Conservation (phyloP, 2,329 filamentous ascomycete genomes). For the Talaromyces sp. region DNA sequence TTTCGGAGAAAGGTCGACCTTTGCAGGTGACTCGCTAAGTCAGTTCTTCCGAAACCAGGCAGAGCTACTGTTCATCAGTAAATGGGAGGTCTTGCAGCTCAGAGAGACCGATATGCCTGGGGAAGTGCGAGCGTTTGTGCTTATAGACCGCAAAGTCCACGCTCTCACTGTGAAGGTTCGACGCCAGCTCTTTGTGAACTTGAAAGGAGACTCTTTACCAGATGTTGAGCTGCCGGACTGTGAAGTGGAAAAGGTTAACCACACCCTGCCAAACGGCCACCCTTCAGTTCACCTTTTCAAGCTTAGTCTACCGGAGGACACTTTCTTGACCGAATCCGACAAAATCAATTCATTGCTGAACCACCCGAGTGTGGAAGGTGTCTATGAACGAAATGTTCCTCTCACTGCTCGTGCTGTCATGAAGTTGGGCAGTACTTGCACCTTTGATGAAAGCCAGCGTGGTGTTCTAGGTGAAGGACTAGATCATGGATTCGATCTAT, state of each 20-base stretch:
- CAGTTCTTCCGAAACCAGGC: slow-evolving; percentile 86
- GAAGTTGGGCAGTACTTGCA: slow-evolving; percentile 84
- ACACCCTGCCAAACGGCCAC: slow-evolving; percentile 91
- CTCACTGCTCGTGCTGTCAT: slow-evolving; percentile 81
- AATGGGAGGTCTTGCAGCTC: slow-evolving; percentile 91
- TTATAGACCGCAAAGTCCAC: slow-evolving; percentile 92
- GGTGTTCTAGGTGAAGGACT: slow-evolving; percentile 89
- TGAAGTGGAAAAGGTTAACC: slow-evolving; percentile 85
- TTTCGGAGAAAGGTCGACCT: slow-evolving; percentile 75
- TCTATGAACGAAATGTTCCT: slow-evolving; percentile 92
- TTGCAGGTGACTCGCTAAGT: slow-evolving; percentile 58
- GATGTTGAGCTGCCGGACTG: slow-evolving; percentile 83
- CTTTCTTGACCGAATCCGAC: slow-evolving; percentile 77
- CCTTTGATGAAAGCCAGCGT: slow-evolving; percentile 83
- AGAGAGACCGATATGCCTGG: slow-evolving; percentile 77
- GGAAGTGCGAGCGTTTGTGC: slow-evolving; percentile 78
- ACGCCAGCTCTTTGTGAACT: slow-evolving; percentile 82
- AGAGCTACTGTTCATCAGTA: slow-evolving; percentile 81
- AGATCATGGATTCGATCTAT: slow-evolving; percentile 88
- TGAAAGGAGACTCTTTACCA: slow-evolving; percentile 81
- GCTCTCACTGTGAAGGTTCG: slow-evolving; percentile 82
- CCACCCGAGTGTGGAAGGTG: slow-evolving; percentile 90
- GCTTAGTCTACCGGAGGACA: slow-evolving; percentile 80
- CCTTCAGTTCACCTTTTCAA: slow-evolving; percentile 92
- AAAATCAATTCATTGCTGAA: slow-evolving; percentile 81